Evolutionary conservation across 148 eudicot species (phyloP).

Genomic region (Silene conica): DNA sequence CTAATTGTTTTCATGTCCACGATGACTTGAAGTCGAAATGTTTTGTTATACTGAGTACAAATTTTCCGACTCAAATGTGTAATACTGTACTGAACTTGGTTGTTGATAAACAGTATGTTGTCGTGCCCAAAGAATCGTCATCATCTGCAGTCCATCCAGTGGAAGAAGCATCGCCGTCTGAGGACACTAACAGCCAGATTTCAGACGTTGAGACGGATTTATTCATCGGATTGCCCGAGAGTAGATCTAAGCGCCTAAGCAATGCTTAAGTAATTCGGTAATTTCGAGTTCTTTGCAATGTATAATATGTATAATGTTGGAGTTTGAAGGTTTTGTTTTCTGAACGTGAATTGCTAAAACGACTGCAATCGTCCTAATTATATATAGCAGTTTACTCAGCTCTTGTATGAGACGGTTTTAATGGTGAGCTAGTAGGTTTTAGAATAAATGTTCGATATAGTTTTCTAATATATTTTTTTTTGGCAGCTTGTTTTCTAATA

Average conservation of each 20-base stretch:
- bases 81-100: neutral
- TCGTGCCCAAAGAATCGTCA: constrained; percentile 20
- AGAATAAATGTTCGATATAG: too few relatives aligned
- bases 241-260: constrained; percentile 32
- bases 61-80: too few relatives aligned
- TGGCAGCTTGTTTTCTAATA: too few relatives aligned
- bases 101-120: constrained; percentile 19
- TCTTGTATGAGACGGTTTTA: too few relatives aligned
- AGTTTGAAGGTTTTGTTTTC: neutral
- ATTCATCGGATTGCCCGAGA: constrained; percentile 63
- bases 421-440: too few relatives aligned
- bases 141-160: constrained; percentile 21
- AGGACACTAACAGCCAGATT: constrained; percentile 42
- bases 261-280: neutral
- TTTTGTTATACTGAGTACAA: too few relatives aligned
- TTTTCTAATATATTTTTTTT: too few relatives aligned
- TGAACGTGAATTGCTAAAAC: neutral
- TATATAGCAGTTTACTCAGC: too few relatives aligned
- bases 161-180: constrained; percentile 33
- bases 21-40: too few relatives aligned
- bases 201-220: constrained; percentile 76
- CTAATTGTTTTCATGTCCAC: too few relatives aligned
- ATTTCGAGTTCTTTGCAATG: neutral
- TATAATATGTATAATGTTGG: neutral
- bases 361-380: neutral